phyloP scores from a whole-genome alignment of 768 basidiomycete genomes.

The Panus rudis region DNA sequence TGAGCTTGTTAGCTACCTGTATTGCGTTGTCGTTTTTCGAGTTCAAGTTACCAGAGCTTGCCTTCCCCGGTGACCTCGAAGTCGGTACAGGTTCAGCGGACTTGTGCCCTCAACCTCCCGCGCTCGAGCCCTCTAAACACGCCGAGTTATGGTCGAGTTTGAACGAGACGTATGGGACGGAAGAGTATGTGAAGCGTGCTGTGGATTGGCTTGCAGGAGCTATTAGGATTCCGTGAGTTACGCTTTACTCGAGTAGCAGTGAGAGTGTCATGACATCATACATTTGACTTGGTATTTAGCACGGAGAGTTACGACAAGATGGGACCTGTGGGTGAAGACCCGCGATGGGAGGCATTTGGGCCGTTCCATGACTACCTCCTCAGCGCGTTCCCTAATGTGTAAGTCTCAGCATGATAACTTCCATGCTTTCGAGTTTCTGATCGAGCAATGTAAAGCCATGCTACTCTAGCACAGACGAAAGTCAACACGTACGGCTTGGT shows the following conservation, averaged over 20 bases:
- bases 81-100: slow-evolving; percentile 1
- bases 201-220: slow-evolving; percentile 19
- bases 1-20: neutral
- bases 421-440: neutral
- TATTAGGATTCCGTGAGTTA: slow-evolving; percentile 30
- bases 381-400: slow-evolving; percentile 57
- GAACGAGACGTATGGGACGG: slow-evolving; percentile 24
- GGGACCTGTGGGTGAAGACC: slow-evolving; percentile 40
- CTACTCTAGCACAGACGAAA: slow-evolving; percentile 41
- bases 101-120: slow-evolving; percentile 30
- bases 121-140: slow-evolving; percentile 29
- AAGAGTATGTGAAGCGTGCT: slow-evolving; percentile 26
- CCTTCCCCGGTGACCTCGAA: neutral
- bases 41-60: neutral
- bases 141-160: slow-evolving; percentile 27
- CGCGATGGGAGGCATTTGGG: slow-evolving; percentile 35
- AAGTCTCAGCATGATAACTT: slow-evolving; percentile 13
- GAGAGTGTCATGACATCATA: neutral
- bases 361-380: slow-evolving; percentile 35
- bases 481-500: slow-evolving; percentile 60
- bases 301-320: slow-evolving; percentile 48
- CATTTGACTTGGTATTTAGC: slow-evolving; percentile 20
- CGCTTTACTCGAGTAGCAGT: neutral
- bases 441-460: slow-evolving; percentile 34
- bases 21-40: neutral